Conservation (phyloP, 2,329 filamentous ascomycete species). For the Hyphodiscus sp. region DNA sequence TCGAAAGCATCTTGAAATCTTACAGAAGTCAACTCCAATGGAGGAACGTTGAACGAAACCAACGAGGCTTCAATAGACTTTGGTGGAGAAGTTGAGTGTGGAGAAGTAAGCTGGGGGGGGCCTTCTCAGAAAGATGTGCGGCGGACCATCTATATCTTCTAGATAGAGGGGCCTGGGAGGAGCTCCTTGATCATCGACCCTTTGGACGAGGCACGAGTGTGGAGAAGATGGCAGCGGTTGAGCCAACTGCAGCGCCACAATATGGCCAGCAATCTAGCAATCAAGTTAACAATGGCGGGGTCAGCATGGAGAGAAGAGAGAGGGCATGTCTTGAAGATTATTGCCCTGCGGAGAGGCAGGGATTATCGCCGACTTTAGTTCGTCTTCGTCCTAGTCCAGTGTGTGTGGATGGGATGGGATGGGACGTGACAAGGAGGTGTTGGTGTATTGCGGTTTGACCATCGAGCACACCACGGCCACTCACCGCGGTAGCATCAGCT, state of each 20-base stretch:
- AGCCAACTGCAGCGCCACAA: slow-evolving; percentile 20
- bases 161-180: slow-evolving; percentile 18
- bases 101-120: slow-evolving; percentile 13
- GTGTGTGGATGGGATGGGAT: background rate
- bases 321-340: slow-evolving; percentile 22
- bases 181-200: slow-evolving; percentile 22
- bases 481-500: slow-evolving; percentile 9
- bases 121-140: slow-evolving; percentile 10
- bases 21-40: slow-evolving; percentile 5
- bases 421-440: background rate
- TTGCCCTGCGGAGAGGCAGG: slow-evolving; percentile 19
- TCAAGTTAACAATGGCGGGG: slow-evolving; percentile 27
- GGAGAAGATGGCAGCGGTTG: slow-evolving; percentile 5
- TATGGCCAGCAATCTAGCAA: slow-evolving; percentile 16
- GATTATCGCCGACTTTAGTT: background rate
- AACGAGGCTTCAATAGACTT: slow-evolving; percentile 5
- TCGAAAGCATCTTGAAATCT: slow-evolving; percentile 50
- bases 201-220: slow-evolving; percentile 18
- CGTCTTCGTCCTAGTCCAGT: background rate
- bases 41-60: slow-evolving; percentile 10
- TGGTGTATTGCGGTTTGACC: background rate
- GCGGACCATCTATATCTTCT: slow-evolving; percentile 25
- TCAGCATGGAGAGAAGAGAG: slow-evolving; percentile 24
- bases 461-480: background rate
- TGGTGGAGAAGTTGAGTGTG: slow-evolving; percentile 11